These are phyloP conservation scores for Striga hermonthica DNA, from an alignment of 305 asterid species.

Conservation along the genomic window DNA sequence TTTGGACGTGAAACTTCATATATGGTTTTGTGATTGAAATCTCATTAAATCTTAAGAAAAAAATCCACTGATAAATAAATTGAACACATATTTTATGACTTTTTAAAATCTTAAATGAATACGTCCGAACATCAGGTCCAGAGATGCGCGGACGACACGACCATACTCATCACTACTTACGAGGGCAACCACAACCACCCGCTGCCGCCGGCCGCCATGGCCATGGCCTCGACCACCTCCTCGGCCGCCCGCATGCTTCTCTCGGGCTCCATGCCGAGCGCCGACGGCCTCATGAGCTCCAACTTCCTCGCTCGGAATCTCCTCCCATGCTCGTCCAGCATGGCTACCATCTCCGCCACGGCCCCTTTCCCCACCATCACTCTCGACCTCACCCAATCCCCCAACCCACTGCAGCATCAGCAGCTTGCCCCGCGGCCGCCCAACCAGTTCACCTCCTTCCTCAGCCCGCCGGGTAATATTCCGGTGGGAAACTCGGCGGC, in stretches of 20 bases:
- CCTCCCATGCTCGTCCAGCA: conserved; percentile 71
- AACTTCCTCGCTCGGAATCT: conserved; percentile 63
- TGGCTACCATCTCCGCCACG: conserved; percentile 94
- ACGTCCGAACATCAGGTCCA: conserved; percentile 52
- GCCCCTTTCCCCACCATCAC: conserved; percentile 94
- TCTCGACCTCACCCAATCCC: conserved; percentile 79
- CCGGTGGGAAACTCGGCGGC: conserved; percentile 35
- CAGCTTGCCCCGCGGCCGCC: conserved; percentile 54
- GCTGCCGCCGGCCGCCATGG: conserved; percentile 89
- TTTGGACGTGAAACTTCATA: too few relatives aligned
- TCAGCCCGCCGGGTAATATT: conserved; percentile 35
- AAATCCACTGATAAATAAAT: too few relatives aligned
- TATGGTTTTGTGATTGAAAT: too few relatives aligned
- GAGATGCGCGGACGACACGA: conserved; percentile 81
- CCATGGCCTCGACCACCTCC: conserved; percentile 87
- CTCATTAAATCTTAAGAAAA: too few relatives aligned
- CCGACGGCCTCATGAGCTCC: conserved; percentile 75
- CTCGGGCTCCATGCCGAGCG: conserved; percentile 83
- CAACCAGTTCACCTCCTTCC: conserved; percentile 54
- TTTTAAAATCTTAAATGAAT: background rate
- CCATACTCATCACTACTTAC: conserved; percentile 79
- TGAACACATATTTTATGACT: too few relatives aligned
- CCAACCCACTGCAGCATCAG: conserved; percentile 52
- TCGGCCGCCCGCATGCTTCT: conserved; percentile 88
- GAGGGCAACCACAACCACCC: conserved; percentile 97